These are phyloP conservation scores for Schrenkiella parvula DNA, from an alignment of 345 rosid genomes.

Conservation along the genomic window DNA sequence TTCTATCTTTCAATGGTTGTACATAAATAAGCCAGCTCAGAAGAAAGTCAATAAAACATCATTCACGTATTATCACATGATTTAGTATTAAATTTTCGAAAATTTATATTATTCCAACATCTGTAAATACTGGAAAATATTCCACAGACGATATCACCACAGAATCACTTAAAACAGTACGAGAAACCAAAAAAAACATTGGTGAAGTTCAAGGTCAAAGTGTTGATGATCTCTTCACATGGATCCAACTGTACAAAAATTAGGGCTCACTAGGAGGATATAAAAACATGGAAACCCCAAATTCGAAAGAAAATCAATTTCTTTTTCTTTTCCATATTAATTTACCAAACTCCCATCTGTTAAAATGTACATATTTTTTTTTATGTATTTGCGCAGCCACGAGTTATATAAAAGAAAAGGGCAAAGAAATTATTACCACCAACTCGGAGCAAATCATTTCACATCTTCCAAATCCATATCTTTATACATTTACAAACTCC, in stretches of 20 bases:
- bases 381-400: background rate
- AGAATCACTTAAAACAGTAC: background rate
- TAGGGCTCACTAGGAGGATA: conserved; percentile 24
- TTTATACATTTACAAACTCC: conserved; percentile 24
- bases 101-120: background rate
- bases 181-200: background rate
- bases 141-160: conserved; percentile 6
- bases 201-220: conserved; percentile 3
- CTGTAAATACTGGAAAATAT: background rate
- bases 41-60: background rate
- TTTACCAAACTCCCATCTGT: conserved; percentile 22
- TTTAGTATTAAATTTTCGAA: background rate
- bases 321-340: background rate
- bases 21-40: background rate
- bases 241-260: conserved; percentile 26
- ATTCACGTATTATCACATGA: background rate
- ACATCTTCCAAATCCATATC: conserved; percentile 9
- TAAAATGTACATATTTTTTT: conserved; percentile 16
- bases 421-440: conserved; percentile 16
- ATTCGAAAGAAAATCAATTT: background rate
- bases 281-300: conserved; percentile 24
- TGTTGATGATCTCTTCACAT: conserved; percentile 15
- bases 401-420: background rate
- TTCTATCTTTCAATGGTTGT: conserved; percentile 38
- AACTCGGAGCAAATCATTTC: conserved; percentile 7